phyloP scores from a whole-genome alignment of 176 grass and related monocot species.

The Aegilops speltoides region DNA sequence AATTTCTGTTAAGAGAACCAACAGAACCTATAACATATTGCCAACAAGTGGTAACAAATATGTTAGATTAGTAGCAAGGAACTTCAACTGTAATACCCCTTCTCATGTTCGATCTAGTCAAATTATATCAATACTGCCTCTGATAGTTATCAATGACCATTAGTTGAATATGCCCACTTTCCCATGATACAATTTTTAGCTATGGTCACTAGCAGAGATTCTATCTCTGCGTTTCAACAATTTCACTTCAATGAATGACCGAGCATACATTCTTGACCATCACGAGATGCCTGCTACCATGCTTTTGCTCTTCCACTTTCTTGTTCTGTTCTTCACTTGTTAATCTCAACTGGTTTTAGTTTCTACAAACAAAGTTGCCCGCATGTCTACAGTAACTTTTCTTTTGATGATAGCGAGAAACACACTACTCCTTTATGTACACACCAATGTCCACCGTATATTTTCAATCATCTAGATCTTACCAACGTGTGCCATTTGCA shows the following conservation, averaged over 20 bases:
- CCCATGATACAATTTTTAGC: neutral
- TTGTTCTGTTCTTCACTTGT: neutral
- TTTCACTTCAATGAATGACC: conserved; percentile 10
- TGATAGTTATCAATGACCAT: neutral
- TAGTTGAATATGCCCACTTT: neutral
- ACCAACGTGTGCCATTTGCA: neutral
- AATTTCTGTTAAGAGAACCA: neutral
- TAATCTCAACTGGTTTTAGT: neutral
- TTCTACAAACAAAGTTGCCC: conserved; percentile 2
- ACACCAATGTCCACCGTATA: neutral
- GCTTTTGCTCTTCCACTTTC: neutral
- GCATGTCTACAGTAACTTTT: neutral
- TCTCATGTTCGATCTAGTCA: neutral
- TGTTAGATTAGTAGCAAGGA: neutral
- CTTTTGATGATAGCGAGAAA: neutral
- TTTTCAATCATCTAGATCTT: neutral
- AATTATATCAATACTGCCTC: neutral
- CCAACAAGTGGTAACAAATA: neutral
- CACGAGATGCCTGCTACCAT: neutral
- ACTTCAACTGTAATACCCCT: neutral
- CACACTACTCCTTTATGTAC: neutral
- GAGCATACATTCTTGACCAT: neutral
- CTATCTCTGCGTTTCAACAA: neutral
- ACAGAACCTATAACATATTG: neutral
- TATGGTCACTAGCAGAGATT: neutral